Percentiles rank a stretch among this genome's conserved stretches.
Evolutionary conservation across 1,139 yeast species (phyloP).

Genomic region (Nakaseomyces kungkrabaensis): DNA sequence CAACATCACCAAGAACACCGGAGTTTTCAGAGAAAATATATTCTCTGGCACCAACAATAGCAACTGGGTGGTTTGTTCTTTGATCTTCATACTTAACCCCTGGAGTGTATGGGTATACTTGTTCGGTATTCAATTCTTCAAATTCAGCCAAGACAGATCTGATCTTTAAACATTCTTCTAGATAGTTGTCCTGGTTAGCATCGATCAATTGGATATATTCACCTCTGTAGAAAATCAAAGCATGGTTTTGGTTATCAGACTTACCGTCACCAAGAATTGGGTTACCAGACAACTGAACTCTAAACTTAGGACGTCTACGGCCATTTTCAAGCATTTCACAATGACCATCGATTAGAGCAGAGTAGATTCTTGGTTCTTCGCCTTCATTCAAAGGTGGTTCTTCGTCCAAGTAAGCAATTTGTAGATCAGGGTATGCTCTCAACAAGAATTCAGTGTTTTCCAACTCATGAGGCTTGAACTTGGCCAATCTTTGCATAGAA

Average conservation of each 20-base stretch:
- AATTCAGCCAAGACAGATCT: constrained; percentile 96
- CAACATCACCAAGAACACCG: constrained; percentile 98
- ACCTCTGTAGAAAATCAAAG: constrained; percentile 95
- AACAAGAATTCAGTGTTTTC: constrained; percentile 96
- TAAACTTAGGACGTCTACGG: constrained; percentile 95
- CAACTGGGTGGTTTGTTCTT: constrained; percentile 65
- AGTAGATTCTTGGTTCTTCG: constrained; percentile 93
- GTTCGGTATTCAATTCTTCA: constrained; percentile 87
- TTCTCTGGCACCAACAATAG: constrained; percentile 98
- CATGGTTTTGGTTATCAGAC: constrained; percentile 97
- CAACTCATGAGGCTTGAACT: constrained; percentile 93
- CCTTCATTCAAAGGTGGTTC: constrained; percentile 84
- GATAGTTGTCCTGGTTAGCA: constrained; percentile 97
- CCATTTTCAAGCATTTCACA: constrained; percentile 97
- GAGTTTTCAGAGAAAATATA: constrained; percentile 97
- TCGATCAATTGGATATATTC: constrained; percentile 95
- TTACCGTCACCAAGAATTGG: constrained; percentile 99
- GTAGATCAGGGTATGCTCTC: constrained; percentile 97
- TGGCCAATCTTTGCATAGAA: constrained; percentile 96
- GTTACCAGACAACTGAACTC: constrained; percentile 96
- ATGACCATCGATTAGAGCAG: constrained; percentile 96
- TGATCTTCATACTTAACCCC: constrained; percentile 39
- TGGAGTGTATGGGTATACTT: constrained; percentile 67
- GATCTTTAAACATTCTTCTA: constrained; percentile 96
- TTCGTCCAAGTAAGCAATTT: constrained; percentile 96